phyloP scores from a whole-genome alignment of 306 rosid species.

The Begonia masoniana region DNA sequence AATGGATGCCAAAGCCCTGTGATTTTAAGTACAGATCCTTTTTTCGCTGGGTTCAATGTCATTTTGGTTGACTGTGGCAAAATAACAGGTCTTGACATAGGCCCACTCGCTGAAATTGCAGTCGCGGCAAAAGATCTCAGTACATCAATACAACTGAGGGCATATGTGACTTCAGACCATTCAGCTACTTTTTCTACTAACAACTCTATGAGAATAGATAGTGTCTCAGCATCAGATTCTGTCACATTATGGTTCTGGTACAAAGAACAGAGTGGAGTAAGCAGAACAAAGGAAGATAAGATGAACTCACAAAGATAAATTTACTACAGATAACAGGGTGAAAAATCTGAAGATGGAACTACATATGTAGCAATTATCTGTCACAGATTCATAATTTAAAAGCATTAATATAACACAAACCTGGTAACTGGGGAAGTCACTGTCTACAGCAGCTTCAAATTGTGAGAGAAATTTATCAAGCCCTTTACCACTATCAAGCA shows the following conservation, averaged over 20 bases:
- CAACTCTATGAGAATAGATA: conserved; percentile 57
- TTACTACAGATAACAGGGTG: no score
- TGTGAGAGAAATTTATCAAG: conserved; percentile 73
- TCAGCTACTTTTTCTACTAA: conserved; percentile 57
- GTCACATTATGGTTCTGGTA: conserved; percentile 69
- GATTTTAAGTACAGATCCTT: conserved; percentile 42
- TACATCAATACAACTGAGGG: conserved; percentile 76
- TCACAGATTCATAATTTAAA: no score
- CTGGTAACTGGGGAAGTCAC: conserved; percentile 80
- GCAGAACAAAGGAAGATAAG: no score
- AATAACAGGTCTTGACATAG: conserved; percentile 77
- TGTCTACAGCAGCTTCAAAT: conserved; percentile 85
- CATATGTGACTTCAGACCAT: conserved; percentile 64
- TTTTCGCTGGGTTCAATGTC: conserved; percentile 18
- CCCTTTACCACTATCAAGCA: conserved; percentile 44
- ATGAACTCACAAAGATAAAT: no score
- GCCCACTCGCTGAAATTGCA: conserved; percentile 54
- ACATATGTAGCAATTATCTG: no score
- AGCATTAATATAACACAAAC: conserved; percentile 13
- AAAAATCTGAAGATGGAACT: no score
- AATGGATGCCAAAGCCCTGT: conserved; percentile 92
- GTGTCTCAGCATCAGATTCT: conserved; percentile 69
- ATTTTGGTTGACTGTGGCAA: conserved; percentile 26
- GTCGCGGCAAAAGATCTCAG: conserved; percentile 73
- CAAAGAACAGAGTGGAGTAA: no score